Evolutionary conservation across 2,329 filamentous ascomycete species (phyloP).

Genomic region (Scorias spongiosa): DNA sequence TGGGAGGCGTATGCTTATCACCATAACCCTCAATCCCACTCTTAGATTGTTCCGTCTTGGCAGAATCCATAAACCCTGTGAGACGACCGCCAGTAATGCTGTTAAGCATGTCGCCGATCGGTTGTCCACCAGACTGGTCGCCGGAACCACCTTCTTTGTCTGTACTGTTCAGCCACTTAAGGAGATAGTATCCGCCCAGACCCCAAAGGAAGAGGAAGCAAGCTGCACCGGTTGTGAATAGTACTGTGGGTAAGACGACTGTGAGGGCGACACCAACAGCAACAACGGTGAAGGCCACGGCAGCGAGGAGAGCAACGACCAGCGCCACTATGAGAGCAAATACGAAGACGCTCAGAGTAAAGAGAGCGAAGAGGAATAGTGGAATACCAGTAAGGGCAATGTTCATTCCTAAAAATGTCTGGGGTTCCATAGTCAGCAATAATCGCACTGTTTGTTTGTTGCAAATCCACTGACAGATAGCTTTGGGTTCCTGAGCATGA

Average conservation of each 20-base stretch:
- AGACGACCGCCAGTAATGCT: constrained; percentile 24
- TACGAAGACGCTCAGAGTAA: constrained; percentile 46
- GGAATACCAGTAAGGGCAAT: constrained; percentile 51
- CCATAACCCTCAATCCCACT: constrained; percentile 5
- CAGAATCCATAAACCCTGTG: constrained; percentile 17
- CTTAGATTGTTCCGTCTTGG: constrained; percentile 5
- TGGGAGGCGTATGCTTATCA: constrained; percentile 6
- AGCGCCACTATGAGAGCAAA: constrained; percentile 48
- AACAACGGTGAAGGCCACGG: constrained; percentile 48
- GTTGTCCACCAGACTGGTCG: constrained; percentile 13
- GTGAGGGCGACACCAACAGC: constrained; percentile 52
- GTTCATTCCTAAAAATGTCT: constrained; percentile 57
- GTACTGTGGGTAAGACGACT: constrained; percentile 52
- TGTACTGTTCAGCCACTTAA: constrained; percentile 26
- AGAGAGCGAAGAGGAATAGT: constrained; percentile 51
- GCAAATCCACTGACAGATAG: constrained; percentile 42
- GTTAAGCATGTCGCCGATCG: constrained; percentile 28
- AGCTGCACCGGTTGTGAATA: constrained; percentile 48
- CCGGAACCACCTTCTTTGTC: constrained; percentile 9
- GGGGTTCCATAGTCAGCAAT: background rate
- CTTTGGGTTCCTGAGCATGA: constrained; percentile 50
- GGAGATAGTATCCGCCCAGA: constrained; percentile 41
- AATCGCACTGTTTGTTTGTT: too few relatives aligned
- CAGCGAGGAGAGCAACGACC: constrained; percentile 34
- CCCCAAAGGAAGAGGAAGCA: constrained; percentile 54